Evolutionary conservation across 495 filamentous ascomycete species (phyloP), one percentile per base, ranked within the genome.

Genomic region (Hypoxylon fragiforme): DNA sequence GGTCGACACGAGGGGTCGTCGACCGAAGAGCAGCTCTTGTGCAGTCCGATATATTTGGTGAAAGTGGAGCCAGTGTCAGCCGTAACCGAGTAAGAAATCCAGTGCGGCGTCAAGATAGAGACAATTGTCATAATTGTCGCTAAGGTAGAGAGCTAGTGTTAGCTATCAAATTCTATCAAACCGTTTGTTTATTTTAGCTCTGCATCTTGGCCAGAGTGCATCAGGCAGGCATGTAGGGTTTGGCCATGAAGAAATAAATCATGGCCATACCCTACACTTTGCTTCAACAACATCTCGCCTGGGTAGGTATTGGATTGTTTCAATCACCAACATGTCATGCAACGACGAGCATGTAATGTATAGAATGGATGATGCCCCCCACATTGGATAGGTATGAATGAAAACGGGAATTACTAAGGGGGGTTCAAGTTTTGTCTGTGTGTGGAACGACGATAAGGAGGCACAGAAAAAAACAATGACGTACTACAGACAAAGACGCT

Each of bases 41-140:
- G 87, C 31, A 97, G 83, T 38, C 92, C 92, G 70, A 77, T 88
- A 85, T 56, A 81, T 82, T 75, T 88, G 78, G 62, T 78, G 75
- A 76, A 86, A 61, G 63, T 79, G 74, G 69, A 62, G 50, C 73
- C 77, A 32, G 67, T 63, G 44, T 73, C 50, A 36, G 82, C 76
- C 37, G 79, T 73, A 40, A 82, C 85, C 45, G 83, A 75, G 73
- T 86, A 92, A 44, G 81, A 83, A 46, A 95, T 76, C 92, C 92
- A 97, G 61, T 81, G 77, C 0, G 92, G 90, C 20, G 87, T 74
- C 35, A 86, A 67, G 63, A 92, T 89, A 24, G 87, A 79, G 19
- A 82, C 75, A 28, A 97, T 71, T 15, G 90, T 95, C 65, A 96
- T 76, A 13, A 77, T 83, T 31, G 87, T 89, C 30, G 89, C 91